Percentiles rank a stretch among this genome's conserved stretches.
Conservation (phyloP, 1,139 yeast species). For the Petasospora rhodanensis region DNA sequence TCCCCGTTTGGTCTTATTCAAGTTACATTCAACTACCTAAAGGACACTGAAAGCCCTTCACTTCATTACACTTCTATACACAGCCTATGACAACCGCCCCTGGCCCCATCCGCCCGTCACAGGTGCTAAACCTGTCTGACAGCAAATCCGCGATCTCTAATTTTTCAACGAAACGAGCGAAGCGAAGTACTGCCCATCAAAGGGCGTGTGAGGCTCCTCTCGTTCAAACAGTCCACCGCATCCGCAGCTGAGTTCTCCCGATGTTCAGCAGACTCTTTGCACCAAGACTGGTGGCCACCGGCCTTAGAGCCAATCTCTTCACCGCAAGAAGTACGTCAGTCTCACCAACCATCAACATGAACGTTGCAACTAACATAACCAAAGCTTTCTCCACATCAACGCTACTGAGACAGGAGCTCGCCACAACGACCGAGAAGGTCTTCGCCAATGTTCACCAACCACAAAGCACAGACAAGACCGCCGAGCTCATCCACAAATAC, state of each 20-base stretch:
- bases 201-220: no score
- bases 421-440: not conserved
- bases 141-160: no score
- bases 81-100: no score
- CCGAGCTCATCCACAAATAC: conserved; percentile 40
- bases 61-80: no score
- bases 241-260: not conserved
- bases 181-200: no score
- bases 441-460: conserved; percentile 11
- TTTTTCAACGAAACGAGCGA: no score
- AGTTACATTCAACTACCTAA: no score
- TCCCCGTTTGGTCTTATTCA: no score
- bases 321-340: conserved; percentile 7
- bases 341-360: not conserved
- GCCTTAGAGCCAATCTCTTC: conserved; percentile 4
- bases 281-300: conserved; percentile 1
- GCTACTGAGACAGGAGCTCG: conserved; percentile 4
- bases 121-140: no score
- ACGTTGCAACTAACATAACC: conserved; percentile 1
- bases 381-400: conserved; percentile 11
- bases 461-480: conserved; percentile 2
- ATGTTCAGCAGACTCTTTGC: conserved; percentile 10
- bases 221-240: not conserved
- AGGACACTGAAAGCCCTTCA: no score
- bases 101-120: no score